Evolutionary conservation across 1,284 basidiomycete genomes (phyloP).

Genomic region (Ustilago shanxiensis): DNA sequence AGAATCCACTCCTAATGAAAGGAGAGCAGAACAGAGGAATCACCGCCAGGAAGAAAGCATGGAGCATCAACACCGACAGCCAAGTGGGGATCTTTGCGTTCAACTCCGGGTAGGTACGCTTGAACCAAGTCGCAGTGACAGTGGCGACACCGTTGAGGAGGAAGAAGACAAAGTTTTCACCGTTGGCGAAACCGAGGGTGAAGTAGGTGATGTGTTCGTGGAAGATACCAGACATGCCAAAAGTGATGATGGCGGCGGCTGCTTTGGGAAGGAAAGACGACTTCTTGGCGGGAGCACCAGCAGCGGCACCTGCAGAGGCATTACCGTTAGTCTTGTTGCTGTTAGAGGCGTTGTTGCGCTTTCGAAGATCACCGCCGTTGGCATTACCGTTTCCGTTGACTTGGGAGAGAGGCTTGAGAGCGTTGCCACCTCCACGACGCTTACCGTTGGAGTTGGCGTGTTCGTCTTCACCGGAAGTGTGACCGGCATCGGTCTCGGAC

Average conservation of each 20-base stretch:
- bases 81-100: conserved; percentile 60
- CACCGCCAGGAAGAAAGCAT: conserved; percentile 58
- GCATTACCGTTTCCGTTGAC: conserved; percentile 23
- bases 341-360: conserved; percentile 25
- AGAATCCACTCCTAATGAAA: conserved; percentile 63
- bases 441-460: conserved; percentile 15
- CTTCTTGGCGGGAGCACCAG: conserved; percentile 23
- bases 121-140: conserved; percentile 63
- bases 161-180: conserved; percentile 69
- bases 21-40: conserved; percentile 67
- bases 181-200: conserved; percentile 61
- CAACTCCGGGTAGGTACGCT: conserved; percentile 55
- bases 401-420: conserved; percentile 48
- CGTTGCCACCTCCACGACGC: conserved; percentile 13
- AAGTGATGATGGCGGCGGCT: conserved; percentile 61
- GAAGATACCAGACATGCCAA: conserved; percentile 65
- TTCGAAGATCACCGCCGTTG: conserved; percentile 15
- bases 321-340: conserved; percentile 30
- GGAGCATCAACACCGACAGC: conserved; percentile 58
- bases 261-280: conserved; percentile 63
- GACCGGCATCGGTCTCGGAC: conserved; percentile 63
- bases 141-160: conserved; percentile 64
- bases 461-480: conserved; percentile 58
- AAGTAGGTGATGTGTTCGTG: conserved; percentile 68
- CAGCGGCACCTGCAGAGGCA: not conserved